A percentile compares a stretch with the other conserved stretches of the same genome.
These are phyloP conservation scores for Chaetomiaceae sp. DNA, from an alignment of 2,329 filamentous ascomycete genomes.

Conservation along the genomic window DNA sequence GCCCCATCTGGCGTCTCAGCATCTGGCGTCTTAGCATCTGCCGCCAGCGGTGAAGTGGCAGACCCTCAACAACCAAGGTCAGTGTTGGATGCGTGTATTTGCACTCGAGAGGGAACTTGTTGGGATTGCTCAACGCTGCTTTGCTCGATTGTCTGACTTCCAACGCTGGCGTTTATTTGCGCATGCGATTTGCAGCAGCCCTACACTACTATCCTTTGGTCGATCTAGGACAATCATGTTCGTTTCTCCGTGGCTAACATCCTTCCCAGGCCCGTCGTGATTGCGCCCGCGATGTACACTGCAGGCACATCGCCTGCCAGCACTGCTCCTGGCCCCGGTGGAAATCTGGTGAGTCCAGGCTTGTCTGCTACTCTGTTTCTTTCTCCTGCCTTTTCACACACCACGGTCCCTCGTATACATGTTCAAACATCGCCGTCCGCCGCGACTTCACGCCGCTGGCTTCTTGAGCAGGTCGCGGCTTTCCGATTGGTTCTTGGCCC, in stretches of 20 bases:
- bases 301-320: constrained; percentile 37
- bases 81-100: constrained; percentile 23
- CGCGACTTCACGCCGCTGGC: background rate
- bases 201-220: too few relatives aligned
- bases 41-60: constrained; percentile 32
- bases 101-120: background rate
- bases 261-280: constrained; percentile 23
- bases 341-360: constrained; percentile 37
- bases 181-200: too few relatives aligned
- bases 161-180: too few relatives aligned
- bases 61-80: constrained; percentile 46
- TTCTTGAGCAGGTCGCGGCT: background rate
- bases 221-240: too few relatives aligned
- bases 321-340: constrained; percentile 35
- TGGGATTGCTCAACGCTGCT: too few relatives aligned
- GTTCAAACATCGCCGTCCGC: background rate
- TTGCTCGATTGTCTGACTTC: too few relatives aligned
- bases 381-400: background rate
- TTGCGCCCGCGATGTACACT: constrained; percentile 28
- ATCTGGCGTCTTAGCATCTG: constrained; percentile 42
- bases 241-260: constrained; percentile 15
- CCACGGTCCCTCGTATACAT: too few relatives aligned
- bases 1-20: constrained; percentile 42
- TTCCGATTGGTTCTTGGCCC: constrained; percentile 14
- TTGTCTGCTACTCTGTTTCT: background rate